A percentile compares a stretch with the other conserved stretches of the same genome.
These are phyloP conservation scores for Laburnicola sp. DNA, from an alignment of 2,329 filamentous ascomycete genomes.

Conservation along the genomic window DNA sequence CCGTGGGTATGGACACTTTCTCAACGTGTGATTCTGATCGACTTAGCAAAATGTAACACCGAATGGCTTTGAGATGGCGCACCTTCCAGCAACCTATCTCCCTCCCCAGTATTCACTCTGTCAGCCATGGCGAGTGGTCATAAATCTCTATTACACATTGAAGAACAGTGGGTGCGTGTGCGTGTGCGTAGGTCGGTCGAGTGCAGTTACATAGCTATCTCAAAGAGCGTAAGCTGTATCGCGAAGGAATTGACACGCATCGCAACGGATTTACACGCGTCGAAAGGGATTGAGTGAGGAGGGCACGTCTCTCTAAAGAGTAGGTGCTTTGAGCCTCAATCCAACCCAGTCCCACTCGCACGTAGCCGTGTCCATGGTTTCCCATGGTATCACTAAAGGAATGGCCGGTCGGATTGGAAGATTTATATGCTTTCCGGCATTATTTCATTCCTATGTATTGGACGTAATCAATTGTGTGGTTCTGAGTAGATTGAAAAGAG, in stretches of 20 bases:
- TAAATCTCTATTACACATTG: conserved; percentile 4
- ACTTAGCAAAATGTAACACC: neutral
- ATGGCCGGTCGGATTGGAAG: conserved; percentile 1
- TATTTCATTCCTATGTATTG: conserved; percentile 13
- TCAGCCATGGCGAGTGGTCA: conserved; percentile 8
- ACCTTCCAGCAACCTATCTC: conserved; percentile 23
- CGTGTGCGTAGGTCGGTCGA: neutral
- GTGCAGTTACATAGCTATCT: neutral
- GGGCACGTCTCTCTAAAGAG: neutral
- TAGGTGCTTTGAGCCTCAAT: conserved; percentile 13
- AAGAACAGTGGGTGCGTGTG: neutral
- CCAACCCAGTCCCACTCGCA: conserved; percentile 4
- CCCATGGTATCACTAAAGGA: conserved; percentile 15
- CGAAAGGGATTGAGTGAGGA: neutral
- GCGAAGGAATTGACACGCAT: neutral
- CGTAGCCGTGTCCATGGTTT: no score
- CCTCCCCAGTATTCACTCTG: conserved; percentile 14
- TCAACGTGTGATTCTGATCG: conserved; percentile 3
- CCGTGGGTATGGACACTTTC: conserved; percentile 5
- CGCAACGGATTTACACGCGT: no score
- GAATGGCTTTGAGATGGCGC: neutral
- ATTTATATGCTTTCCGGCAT: conserved; percentile 2
- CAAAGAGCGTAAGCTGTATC: no score
- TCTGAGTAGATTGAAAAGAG: conserved; percentile 17
- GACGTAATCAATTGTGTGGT: conserved; percentile 19